Conservation (phyloP, 1,139 yeast genomes). For the Candida freyschussii region DNA sequence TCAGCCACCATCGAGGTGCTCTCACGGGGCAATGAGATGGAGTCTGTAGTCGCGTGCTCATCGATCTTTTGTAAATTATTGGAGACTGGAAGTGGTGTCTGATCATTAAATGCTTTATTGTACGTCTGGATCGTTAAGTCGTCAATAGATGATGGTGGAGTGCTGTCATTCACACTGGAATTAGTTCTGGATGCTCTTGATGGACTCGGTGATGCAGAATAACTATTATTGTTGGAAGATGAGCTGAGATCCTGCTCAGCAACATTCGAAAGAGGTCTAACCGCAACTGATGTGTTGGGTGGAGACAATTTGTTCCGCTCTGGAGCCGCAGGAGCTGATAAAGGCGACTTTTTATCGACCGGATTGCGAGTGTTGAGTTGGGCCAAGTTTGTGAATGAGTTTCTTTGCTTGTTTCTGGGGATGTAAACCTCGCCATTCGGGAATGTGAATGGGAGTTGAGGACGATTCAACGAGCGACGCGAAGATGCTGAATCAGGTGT, state of each 20-base stretch:
- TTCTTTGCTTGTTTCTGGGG: conserved; percentile 24
- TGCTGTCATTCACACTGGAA: conserved; percentile 22
- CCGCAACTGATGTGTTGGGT: conserved; percentile 1
- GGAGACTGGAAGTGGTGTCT: not conserved
- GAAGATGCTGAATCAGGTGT: conserved; percentile 6
- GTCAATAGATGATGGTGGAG: conserved; percentile 27
- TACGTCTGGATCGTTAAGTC: conserved; percentile 15
- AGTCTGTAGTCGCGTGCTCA: conserved; percentile 9
- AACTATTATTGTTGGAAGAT: conserved; percentile 8
- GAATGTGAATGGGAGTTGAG: conserved; percentile 23
- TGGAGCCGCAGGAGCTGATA: not conserved
- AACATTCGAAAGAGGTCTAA: no score
- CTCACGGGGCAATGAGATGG: no score
- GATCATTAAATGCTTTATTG: not conserved
- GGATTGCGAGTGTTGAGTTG: conserved; percentile 5
- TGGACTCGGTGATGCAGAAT: conserved; percentile 25
- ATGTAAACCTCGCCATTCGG: conserved; percentile 28
- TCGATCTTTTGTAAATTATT: conserved; percentile 13
- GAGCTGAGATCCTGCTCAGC: no score
- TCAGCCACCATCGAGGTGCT: no score
- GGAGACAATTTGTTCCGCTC: not conserved
- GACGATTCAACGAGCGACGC: conserved; percentile 1
- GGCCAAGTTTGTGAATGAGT: conserved; percentile 12
- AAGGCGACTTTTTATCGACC: no score
- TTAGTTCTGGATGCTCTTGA: conserved; percentile 25